Percentiles rank a stretch among this genome's conserved stretches.
These are phyloP conservation scores for Curvularia spicifera DNA, from an alignment of 2,329 filamentous ascomycete species.

Conservation along the genomic window DNA sequence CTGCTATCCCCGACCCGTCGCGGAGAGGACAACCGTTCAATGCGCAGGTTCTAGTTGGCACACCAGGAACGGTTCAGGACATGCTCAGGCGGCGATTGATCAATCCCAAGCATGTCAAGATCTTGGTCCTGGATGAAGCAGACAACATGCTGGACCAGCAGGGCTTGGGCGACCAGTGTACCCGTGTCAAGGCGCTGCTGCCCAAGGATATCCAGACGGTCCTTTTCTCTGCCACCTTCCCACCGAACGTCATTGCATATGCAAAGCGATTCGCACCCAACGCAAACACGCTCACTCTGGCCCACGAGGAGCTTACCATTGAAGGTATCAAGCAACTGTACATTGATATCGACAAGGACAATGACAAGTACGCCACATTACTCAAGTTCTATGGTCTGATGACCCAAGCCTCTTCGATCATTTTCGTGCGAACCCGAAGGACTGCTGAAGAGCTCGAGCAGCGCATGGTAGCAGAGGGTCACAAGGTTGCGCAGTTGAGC, in stretches of 20 bases:
- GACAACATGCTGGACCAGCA: constrained; percentile 99
- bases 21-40: constrained; percentile 72
- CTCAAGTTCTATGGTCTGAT: constrained; percentile 95
- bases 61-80: constrained; percentile 91
- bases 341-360: constrained; percentile 84
- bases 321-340: constrained; percentile 98
- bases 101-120: constrained; percentile 72
- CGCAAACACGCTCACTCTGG: constrained; percentile 84
- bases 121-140: constrained; percentile 93
- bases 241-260: constrained; percentile 82
- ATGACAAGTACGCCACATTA: constrained; percentile 85
- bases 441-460: constrained; percentile 85
- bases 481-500: constrained; percentile 89
- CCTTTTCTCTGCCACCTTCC: constrained; percentile 94
- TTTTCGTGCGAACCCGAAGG: constrained; percentile 92
- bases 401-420: constrained; percentile 96
- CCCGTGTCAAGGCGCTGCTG: constrained; percentile 80
- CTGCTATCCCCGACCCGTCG: constrained; percentile 80
- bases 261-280: constrained; percentile 83
- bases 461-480: constrained; percentile 86
- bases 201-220: constrained; percentile 81
- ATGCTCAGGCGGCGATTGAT: constrained; percentile 79
- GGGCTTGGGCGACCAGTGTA: constrained; percentile 92
- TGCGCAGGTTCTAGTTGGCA: constrained; percentile 86
- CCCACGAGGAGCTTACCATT: constrained; percentile 90